Conservation (phyloP, 2,329 filamentous ascomycete genomes). For the Zymoseptoria pseudotritici region DNA sequence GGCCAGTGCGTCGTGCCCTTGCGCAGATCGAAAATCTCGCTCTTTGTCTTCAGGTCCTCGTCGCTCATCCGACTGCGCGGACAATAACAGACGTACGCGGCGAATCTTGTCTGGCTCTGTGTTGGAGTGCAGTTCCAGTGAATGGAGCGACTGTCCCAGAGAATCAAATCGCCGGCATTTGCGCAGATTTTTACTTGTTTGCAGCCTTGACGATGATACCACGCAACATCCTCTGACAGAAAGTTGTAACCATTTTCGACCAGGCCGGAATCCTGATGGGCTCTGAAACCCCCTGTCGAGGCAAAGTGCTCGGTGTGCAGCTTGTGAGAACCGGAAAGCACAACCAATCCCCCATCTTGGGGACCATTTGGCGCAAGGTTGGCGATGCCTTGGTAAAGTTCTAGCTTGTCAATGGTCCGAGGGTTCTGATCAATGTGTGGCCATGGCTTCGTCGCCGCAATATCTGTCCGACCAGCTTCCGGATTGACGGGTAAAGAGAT, state of each 20-base stretch:
- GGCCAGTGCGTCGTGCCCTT: slow-evolving; percentile 22
- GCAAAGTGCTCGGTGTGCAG: slow-evolving; percentile 41
- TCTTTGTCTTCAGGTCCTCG: slow-evolving; percentile 12
- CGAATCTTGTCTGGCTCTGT: slow-evolving; percentile 13
- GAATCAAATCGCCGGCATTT: slow-evolving; percentile 20
- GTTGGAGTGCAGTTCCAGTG: slow-evolving; percentile 34
- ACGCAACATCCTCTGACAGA: slow-evolving; percentile 25
- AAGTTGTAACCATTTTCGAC: slow-evolving; percentile 29
- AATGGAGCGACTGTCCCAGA: slow-evolving; percentile 35
- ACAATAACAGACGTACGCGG: slow-evolving; percentile 18
- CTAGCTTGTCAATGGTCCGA: slow-evolving; percentile 11
- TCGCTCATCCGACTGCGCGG: slow-evolving; percentile 11
- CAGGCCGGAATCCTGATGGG: slow-evolving; percentile 13
- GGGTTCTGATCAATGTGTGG: slow-evolving; percentile 19
- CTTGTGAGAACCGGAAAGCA: slow-evolving; percentile 37
- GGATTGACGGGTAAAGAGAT: slow-evolving; percentile 16
- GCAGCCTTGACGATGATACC: slow-evolving; percentile 18
- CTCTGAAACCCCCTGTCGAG: slow-evolving; percentile 22
- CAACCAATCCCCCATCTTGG: slow-evolving; percentile 41
- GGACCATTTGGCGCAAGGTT: slow-evolving; percentile 36
- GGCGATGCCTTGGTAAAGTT: slow-evolving; percentile 20
- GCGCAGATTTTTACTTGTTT: slow-evolving; percentile 18
- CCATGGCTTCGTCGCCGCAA: slow-evolving; percentile 9
- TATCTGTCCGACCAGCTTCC: slow-evolving; percentile 12
- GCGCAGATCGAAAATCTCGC: slow-evolving; percentile 12